These are phyloP conservation scores for Anisodus tanguticus DNA, from an alignment of 257 asterid genomes.

Conservation along the genomic window DNA sequence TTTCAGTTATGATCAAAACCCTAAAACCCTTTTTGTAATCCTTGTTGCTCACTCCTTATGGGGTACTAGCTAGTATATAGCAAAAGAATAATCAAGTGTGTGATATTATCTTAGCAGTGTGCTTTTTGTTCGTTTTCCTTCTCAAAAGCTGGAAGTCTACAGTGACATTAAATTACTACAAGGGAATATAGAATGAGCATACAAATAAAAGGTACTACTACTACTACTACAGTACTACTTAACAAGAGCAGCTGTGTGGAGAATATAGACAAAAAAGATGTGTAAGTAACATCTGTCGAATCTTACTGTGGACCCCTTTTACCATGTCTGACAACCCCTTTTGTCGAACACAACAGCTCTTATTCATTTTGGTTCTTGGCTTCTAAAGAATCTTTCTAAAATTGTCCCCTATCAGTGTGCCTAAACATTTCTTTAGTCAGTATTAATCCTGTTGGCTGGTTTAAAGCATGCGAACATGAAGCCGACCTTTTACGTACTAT, in stretches of 20 bases:
- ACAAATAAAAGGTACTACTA: too few species aligned
- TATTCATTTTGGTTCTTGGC: conserved; percentile 23
- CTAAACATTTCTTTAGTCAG: conserved; percentile 24
- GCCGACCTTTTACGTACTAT: not conserved
- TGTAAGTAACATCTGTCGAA: not conserved
- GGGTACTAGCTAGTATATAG: too few species aligned
- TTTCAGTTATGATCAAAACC: not conserved
- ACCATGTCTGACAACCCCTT: not conserved
- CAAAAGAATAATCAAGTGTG: not conserved
- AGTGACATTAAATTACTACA: conserved; percentile 15
- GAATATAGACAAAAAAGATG: conserved; percentile 13
- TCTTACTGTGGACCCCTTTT: not conserved
- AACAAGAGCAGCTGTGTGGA: not conserved
- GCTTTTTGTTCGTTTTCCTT: conserved; percentile 23
- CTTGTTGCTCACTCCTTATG: not conserved
- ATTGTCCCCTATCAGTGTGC: not conserved
- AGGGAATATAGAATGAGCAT: not conserved
- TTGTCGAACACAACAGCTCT: conserved; percentile 20
- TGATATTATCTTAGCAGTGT: not conserved
- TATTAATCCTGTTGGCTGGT: not conserved
- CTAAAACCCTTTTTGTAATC: not conserved
- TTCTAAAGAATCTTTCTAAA: conserved; percentile 11
- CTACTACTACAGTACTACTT: not conserved
- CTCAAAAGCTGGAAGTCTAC: not conserved
- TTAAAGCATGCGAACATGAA: not conserved